phyloP scores from a whole-genome alignment of 83 land plant genomes.

The Larix sibirica region DNA sequence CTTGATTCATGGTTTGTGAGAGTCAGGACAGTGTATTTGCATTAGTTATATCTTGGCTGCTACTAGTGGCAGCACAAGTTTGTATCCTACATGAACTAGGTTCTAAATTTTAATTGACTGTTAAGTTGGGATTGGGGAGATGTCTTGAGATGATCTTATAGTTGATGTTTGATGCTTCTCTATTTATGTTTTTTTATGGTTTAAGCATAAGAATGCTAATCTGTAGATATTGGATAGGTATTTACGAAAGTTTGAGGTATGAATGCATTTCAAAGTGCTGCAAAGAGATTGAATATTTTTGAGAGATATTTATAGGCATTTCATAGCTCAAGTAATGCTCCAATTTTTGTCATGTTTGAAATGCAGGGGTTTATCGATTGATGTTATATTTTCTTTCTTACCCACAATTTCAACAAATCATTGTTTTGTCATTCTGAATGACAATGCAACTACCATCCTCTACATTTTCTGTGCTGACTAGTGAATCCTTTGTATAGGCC shows the following conservation, averaged over 20 bases:
- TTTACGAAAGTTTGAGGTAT: neutral
- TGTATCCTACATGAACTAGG: neutral
- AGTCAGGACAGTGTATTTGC: neutral
- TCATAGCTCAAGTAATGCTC: neutral
- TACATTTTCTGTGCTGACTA: neutral
- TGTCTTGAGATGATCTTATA: no score
- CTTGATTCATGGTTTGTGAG: neutral
- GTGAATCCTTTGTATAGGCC: neutral
- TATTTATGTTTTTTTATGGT: no score
- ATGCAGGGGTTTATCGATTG: neutral
- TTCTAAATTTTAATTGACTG: neutral
- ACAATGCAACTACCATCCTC: neutral
- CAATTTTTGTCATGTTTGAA: neutral
- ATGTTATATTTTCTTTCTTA: neutral
- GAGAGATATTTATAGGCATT: neutral
- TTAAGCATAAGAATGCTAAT: no score
- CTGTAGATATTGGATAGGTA: no score
- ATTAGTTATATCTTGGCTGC: neutral
- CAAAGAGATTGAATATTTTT: neutral
- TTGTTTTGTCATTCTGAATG: neutral
- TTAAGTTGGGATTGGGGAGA: neutral
- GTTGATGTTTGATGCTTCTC: no score
- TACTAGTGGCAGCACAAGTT: no score
- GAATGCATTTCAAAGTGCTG: conserved; percentile 4
- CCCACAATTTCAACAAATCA: neutral